These are phyloP conservation scores for Clitopilus hobsonii DNA, from an alignment of 768 basidiomycete genomes.

Conservation along the genomic window DNA sequence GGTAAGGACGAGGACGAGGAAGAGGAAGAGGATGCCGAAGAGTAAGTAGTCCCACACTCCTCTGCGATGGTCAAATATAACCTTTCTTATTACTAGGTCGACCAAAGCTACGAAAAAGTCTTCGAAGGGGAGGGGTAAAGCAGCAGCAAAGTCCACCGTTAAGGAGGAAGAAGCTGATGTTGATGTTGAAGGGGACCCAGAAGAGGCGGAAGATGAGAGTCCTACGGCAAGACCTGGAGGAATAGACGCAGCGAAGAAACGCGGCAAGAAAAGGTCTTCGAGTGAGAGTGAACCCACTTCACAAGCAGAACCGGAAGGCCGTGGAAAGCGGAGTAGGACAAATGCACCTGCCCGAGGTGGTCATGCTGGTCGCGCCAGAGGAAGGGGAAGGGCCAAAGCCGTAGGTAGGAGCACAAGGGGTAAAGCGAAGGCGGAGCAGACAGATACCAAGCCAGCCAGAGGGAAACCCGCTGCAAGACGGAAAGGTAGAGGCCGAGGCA, in stretches of 20 bases:
- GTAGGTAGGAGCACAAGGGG: background rate
- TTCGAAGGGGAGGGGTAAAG: background rate
- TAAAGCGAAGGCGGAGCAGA: background rate
- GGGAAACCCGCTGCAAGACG: background rate
- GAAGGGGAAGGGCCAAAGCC: background rate
- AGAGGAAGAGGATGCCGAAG: background rate
- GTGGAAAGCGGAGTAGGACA: background rate
- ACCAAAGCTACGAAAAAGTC: too few relatives aligned
- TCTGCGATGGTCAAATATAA: too few relatives aligned
- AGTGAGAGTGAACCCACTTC: background rate
- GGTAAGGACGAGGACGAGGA: background rate
- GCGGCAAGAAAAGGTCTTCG: background rate
- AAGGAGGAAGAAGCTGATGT: background rate
- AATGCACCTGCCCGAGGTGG: background rate
- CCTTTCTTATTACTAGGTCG: too few relatives aligned
- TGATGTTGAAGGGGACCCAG: background rate
- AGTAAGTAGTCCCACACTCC: too few relatives aligned
- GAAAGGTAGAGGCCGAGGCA: background rate
- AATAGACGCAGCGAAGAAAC: background rate
- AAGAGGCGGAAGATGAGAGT: background rate
- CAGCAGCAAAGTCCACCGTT: background rate
- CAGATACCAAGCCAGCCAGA: background rate
- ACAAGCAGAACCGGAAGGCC: background rate
- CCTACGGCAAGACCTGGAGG: background rate
- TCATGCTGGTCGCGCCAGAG: background rate